Evolutionary conservation across 176 grass and related monocot species (phyloP), one percentile per base, ranked within the genome.

Genomic region (Musa itinerans): DNA sequence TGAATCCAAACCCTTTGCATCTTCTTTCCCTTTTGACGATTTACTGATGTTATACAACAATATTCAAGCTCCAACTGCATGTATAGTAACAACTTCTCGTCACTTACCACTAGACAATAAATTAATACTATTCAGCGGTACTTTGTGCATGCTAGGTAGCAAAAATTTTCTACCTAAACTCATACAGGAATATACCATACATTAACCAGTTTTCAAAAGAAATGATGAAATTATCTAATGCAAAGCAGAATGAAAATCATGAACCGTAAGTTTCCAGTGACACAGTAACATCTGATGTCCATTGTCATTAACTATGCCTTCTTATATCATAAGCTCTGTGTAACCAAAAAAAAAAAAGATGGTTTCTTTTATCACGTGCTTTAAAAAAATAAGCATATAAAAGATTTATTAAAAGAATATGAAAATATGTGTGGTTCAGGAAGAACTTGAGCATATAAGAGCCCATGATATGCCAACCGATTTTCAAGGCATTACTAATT

Each of bases 1-100:
- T 97, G 94, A 26, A 90, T 80, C 94, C 94, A 97, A 78, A 93
- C 94, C n/a, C 94, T 87, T 16, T 66, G 87, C 94, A 97, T 90
- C 68, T 68, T 79, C 86, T 93, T 97, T 53, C 90, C 80, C 1
- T 78, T 91, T 34, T 87, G 85, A 43, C 90, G 82, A 75, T 97
- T 97, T 58, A 93, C 78, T n/a, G 88, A 97, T 71, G 76, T 80
- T 55, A 97, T 78, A 78, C 94, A 93, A n/a, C 90, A 97, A 67
- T 93, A 97, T 87, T 90, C 83, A 22, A 97, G 88, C 72, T 97
- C 81, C 83, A 91, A 29, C 90, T 97, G 78, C 74, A 78, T 68
- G 82, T 1, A 10, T 1, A 77, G 43, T 7, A 63, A 75, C 13
- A 87, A 62, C 75, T 53, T 24, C 16, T 26, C 15, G 10, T 19